These are phyloP conservation scores for Nakazawaea ishiwadae DNA, from an alignment of 805 yeast genomes.

Conservation along the genomic window DNA sequence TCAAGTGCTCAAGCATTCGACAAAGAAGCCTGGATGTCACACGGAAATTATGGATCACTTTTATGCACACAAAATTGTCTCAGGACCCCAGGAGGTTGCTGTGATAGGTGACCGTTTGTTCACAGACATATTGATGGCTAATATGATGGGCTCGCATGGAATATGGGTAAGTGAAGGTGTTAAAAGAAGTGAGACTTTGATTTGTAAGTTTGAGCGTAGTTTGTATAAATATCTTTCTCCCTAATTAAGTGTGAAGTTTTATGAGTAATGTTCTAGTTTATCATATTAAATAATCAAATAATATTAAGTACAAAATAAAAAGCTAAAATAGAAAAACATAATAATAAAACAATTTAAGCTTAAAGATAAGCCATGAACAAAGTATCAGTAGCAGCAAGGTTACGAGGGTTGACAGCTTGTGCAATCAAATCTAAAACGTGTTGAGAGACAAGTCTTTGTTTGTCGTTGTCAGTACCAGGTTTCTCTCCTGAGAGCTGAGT, in stretches of 20 bases:
- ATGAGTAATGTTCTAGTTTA: too few species aligned
- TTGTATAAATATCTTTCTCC: constrained; percentile 16
- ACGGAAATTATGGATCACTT: constrained; percentile 64
- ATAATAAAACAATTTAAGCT: constrained; percentile 2
- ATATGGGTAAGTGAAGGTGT: constrained; percentile 86
- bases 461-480: constrained; percentile 30
- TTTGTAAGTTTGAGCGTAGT: constrained; percentile 50
- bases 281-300: neutral
- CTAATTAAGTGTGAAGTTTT: too few species aligned
- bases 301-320: neutral
- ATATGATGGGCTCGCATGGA: constrained; percentile 82
- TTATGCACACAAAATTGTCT: constrained; percentile 37
- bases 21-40: constrained; percentile 81
- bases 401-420: constrained; percentile 93
- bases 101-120: constrained; percentile 88
- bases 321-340: neutral
- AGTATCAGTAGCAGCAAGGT: constrained; percentile 85
- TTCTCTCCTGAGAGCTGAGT: constrained; percentile 56
- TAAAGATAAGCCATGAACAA: constrained; percentile 94
- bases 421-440: constrained; percentile 85
- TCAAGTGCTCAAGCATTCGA: constrained; percentile 61
- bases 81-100: constrained; percentile 60
- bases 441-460: constrained; percentile 82
- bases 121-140: constrained; percentile 93
- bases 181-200: constrained; percentile 39